These are phyloP conservation scores for Magnaporthiopsis incrustans DNA, from an alignment of 2,329 filamentous ascomycete genomes.

Conservation along the genomic window DNA sequence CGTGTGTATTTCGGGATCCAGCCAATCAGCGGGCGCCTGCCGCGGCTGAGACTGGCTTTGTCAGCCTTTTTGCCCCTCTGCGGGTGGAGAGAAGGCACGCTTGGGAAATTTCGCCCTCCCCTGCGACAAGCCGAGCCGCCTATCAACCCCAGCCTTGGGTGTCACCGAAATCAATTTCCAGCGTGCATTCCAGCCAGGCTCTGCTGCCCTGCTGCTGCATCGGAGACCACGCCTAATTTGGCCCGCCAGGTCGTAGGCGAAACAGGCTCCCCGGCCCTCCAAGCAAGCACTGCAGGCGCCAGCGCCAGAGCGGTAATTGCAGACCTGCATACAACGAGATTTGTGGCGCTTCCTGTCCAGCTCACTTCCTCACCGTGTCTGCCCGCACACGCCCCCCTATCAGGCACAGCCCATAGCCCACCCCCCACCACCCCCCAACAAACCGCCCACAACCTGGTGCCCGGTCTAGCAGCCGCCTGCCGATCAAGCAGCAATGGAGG, in stretches of 20 bases:
- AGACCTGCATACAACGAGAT: neutral
- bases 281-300: neutral
- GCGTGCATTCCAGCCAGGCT: neutral
- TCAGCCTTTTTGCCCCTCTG: constrained; percentile 1
- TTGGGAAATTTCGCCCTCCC: neutral
- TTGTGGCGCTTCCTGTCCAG: constrained; percentile 1
- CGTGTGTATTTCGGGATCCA: neutral
- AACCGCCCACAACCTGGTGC: too few species aligned
- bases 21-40: constrained; percentile 3
- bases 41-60: neutral
- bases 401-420: neutral
- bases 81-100: neutral
- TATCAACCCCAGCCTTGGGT: neutral
- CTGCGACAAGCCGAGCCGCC: neutral
- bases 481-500: constrained; percentile 54
- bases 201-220: neutral
- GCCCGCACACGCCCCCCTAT: neutral
- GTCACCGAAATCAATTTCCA: neutral
- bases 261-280: neutral
- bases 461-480: neutral
- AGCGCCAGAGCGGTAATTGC: constrained; percentile 2
- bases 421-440: neutral
- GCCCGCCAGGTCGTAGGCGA: neutral
- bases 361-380: neutral
- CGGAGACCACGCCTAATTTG: neutral